A percentile compares a stretch with the other conserved stretches of the same genome.
phyloP scores from a whole-genome alignment of 2,329 filamentous ascomycete genomes.

The Cladosporium phlei region DNA sequence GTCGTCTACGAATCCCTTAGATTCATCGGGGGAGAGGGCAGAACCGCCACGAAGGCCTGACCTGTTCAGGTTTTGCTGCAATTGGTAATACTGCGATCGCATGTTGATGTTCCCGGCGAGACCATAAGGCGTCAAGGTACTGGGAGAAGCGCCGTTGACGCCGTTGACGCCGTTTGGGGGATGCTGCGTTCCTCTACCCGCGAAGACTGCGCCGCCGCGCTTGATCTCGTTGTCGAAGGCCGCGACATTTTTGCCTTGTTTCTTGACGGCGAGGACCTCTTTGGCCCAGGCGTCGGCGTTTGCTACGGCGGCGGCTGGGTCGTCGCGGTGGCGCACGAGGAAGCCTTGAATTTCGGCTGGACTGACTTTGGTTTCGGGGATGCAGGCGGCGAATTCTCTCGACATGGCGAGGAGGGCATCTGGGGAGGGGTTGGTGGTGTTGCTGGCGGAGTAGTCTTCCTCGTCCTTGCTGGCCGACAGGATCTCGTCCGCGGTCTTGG shows the following conservation, averaged over 20 bases:
- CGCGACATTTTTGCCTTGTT: slow-evolving; percentile 18
- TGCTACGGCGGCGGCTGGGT: slow-evolving; percentile 40
- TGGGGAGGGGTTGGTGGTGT: slow-evolving; percentile 29
- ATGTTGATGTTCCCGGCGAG: too few relatives aligned
- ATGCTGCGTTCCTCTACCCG: not conserved
- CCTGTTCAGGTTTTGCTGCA: too few relatives aligned
- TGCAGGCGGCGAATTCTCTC: slow-evolving; percentile 17
- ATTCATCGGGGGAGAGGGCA: too few relatives aligned
- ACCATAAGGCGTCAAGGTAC: too few relatives aligned
- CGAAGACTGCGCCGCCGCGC: slow-evolving; percentile 4
- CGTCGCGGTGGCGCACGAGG: slow-evolving; percentile 41
- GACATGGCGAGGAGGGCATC: slow-evolving; percentile 17
- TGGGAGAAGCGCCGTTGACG: not conserved
- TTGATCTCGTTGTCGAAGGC: slow-evolving; percentile 12
- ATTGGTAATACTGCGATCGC: too few relatives aligned
- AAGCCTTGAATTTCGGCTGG: slow-evolving; percentile 23
- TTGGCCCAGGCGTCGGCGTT: slow-evolving; percentile 39
- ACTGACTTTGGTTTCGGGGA: slow-evolving; percentile 21
- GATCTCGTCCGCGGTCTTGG: slow-evolving; percentile 36
- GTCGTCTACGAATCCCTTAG: too few relatives aligned
- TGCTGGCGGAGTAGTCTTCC: slow-evolving; percentile 36
- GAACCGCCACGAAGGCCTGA: too few relatives aligned
- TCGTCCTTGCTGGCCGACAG: slow-evolving; percentile 40
- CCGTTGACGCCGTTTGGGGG: not conserved
- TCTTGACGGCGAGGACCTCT: slow-evolving; percentile 23